phyloP scores from a whole-genome alignment of 306 rosid genomes.

The Medicago lupulina region DNA sequence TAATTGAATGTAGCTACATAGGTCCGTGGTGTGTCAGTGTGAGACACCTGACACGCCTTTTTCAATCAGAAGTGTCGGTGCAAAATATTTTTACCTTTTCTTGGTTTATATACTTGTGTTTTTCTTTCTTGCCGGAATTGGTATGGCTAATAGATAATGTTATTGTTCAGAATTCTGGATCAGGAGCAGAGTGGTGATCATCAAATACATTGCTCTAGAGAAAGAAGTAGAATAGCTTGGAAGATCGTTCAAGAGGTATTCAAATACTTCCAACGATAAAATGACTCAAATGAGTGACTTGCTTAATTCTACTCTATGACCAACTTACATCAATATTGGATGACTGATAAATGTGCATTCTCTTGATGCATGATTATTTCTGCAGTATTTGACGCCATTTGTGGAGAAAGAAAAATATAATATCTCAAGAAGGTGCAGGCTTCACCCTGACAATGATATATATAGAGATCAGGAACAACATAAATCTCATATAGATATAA shows the following conservation, averaged over 20 bases:
- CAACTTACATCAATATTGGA: constrained; percentile 2
- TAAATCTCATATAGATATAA: constrained; percentile 51
- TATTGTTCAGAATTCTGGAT: constrained; percentile 46
- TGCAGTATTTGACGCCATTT: constrained; percentile 60
- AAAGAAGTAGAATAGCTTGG: constrained; percentile 65
- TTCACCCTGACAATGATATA: constrained; percentile 61
- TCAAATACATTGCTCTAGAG: constrained; percentile 64
- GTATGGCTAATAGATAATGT: constrained; percentile 43
- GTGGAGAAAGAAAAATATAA: constrained; percentile 60
- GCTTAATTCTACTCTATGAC: constrained; percentile 21
- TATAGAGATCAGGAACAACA: constrained; percentile 66
- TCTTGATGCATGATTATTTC: constrained; percentile 33
- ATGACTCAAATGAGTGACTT: constrained; percentile 12
- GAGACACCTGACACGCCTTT: too few species aligned
- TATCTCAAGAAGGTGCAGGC: constrained; percentile 52
- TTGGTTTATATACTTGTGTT: constrained; percentile 31
- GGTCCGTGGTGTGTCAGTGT: not conserved
- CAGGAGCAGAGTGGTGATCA: constrained; percentile 44
- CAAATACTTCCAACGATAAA: constrained; percentile 1
- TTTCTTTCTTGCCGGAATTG: constrained; percentile 34
- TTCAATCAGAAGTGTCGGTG: not conserved
- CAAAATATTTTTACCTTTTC: not conserved
- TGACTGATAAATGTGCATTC: constrained; percentile 27
- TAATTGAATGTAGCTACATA: not conserved
- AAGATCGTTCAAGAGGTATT: constrained; percentile 63